These are phyloP conservation scores for Fusarium buxicola DNA, from an alignment of 2,329 filamentous ascomycete genomes.

Conservation along the genomic window DNA sequence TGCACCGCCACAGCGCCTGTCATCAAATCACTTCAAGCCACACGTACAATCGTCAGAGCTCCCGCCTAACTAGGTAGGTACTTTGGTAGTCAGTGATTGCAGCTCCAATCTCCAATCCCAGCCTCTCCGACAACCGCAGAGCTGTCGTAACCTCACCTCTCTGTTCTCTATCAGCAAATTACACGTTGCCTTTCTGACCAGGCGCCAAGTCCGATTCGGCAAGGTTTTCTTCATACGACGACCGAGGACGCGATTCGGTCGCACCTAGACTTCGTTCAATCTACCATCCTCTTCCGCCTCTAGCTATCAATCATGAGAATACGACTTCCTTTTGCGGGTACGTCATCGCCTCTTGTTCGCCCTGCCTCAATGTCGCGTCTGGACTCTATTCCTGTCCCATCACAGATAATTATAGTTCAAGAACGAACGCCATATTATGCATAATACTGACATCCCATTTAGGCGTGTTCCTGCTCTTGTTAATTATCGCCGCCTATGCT, in stretches of 20 bases:
- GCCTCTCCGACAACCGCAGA: conserved; percentile 20
- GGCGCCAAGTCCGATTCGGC: background rate
- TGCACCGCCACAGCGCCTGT: conserved; percentile 29
- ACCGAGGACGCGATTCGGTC: background rate
- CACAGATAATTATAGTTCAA: background rate
- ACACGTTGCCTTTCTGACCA: background rate
- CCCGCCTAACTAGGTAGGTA: background rate
- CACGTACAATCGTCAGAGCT: conserved; percentile 20
- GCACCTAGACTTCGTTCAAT: background rate
- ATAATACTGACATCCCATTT: conserved; percentile 24
- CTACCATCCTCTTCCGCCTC: conserved; percentile 2
- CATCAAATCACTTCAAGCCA: conserved; percentile 21
- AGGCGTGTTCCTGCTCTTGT: conserved; percentile 77
- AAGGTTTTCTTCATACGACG: background rate
- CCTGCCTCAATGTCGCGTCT: conserved; percentile 5
- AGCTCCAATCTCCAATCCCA: conserved; percentile 11
- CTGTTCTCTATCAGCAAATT: background rate
- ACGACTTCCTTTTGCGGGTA: conserved; percentile 89
- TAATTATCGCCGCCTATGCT: conserved; percentile 81
- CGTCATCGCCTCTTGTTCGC: conserved; percentile 45
- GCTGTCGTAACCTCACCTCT: conserved; percentile 10
- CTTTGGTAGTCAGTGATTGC: too few relatives aligned
- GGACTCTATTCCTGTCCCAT: background rate
- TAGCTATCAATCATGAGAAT: conserved; percentile 74
- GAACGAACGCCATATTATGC: background rate